Evolutionary conservation across 768 basidiomycete species (phyloP).

Genomic region (Suillus placidus): DNA sequence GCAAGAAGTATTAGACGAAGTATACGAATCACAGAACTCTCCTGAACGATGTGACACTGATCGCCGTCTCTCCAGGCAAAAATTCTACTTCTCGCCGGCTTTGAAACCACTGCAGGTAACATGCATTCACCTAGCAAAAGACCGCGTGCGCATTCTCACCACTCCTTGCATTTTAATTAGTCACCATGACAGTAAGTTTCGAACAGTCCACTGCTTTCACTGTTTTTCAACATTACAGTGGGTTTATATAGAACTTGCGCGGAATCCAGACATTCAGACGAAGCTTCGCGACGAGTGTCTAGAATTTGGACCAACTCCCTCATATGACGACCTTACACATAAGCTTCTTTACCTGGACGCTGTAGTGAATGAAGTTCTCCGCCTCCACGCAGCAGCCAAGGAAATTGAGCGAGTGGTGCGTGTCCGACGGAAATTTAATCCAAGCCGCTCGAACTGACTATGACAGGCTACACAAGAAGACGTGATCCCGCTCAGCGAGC

Average conservation of each 20-base stretch:
- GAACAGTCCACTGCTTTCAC: not conserved
- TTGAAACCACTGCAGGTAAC: constrained; percentile 30
- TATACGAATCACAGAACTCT: not conserved
- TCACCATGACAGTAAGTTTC: constrained; percentile 14
- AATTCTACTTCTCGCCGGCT: constrained; percentile 18
- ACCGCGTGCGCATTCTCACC: not conserved
- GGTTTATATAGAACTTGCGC: constrained; percentile 33
- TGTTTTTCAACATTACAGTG: constrained; percentile 28
- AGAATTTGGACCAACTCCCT: constrained; percentile 31
- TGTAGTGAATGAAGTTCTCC: constrained; percentile 42
- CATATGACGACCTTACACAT: constrained; percentile 41
- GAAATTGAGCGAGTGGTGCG: constrained; percentile 38
- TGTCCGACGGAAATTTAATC: not conserved
- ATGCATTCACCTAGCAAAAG: not conserved
- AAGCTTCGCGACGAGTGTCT: constrained; percentile 32
- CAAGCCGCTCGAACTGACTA: not conserved
- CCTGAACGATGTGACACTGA: not conserved
- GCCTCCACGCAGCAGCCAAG: constrained; percentile 38
- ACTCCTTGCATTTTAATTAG: not conserved
- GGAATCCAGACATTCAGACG: constrained; percentile 29
- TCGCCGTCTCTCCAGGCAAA: constrained; percentile 7
- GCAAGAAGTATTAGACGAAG: not conserved
- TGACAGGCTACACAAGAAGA: constrained; percentile 41
- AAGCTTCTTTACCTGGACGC: constrained; percentile 46
- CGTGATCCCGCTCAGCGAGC: constrained; percentile 38